phyloP scores from a whole-genome alignment of 148 eudicot genomes.

The Spergularia bocconei region DNA sequence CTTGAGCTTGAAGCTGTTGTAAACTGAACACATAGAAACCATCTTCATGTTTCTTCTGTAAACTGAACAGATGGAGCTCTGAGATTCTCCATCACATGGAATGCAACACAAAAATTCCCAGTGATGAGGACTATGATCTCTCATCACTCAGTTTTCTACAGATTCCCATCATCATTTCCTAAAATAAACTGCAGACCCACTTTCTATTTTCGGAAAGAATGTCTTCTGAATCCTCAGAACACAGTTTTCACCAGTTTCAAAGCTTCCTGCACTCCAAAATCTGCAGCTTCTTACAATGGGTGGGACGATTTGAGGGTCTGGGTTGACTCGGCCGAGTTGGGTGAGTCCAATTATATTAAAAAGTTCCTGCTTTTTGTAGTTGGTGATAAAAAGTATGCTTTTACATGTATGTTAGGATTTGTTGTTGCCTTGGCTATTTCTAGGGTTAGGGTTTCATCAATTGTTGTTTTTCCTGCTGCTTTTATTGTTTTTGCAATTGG shows the following conservation, averaged over 20 bases:
- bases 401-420: constrained; percentile 78
- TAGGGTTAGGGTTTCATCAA: constrained; percentile 81
- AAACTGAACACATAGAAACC: background rate
- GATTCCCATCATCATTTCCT: constrained; percentile 8
- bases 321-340: constrained; percentile 36
- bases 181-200: constrained; percentile 10
- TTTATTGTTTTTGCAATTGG: constrained; percentile 74
- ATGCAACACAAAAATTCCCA: constrained; percentile 17
- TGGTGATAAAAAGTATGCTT: constrained; percentile 59
- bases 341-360: constrained; percentile 59
- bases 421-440: constrained; percentile 84
- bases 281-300: constrained; percentile 43
- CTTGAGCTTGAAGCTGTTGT: no score
- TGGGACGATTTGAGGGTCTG: constrained; percentile 60
- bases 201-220: constrained; percentile 25
- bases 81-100: background rate
- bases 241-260: constrained; percentile 16
- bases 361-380: constrained; percentile 49
- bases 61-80: background rate
- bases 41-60: no score
- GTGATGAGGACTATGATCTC: constrained; percentile 52
- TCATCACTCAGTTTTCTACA: constrained; percentile 19
- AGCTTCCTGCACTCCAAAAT: constrained; percentile 34
- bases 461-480: constrained; percentile 75
- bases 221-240: constrained; percentile 19